phyloP scores from a whole-genome alignment of 495 filamentous ascomycete genomes.

The Annulohypoxylon stygium region DNA sequence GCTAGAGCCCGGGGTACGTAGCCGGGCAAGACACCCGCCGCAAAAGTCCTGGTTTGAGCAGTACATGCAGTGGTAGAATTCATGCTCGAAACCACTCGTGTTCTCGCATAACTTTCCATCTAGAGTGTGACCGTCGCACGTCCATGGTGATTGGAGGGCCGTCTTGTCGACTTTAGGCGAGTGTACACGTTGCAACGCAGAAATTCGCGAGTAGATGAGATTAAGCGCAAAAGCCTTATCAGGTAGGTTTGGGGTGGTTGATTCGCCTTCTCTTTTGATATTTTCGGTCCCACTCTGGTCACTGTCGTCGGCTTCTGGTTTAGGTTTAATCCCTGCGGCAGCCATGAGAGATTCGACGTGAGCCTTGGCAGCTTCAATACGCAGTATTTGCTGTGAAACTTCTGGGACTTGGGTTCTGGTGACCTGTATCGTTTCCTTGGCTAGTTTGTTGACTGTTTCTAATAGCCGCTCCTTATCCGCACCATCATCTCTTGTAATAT shows the following conservation, averaged over 20 bases:
- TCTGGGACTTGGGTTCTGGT: neutral
- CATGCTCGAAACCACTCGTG: neutral
- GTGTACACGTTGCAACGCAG: neutral
- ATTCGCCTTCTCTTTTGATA: neutral
- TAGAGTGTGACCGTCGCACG: slow-evolving; percentile 3
- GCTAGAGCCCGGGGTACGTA: neutral
- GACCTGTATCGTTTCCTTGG: slow-evolving; percentile 13
- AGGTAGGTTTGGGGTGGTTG: neutral
- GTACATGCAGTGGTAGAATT: slow-evolving; percentile 15
- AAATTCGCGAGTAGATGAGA: neutral
- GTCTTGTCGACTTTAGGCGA: neutral
- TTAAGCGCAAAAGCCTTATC: neutral
- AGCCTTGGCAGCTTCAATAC: slow-evolving; percentile 9
- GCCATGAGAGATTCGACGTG: slow-evolving; percentile 11
- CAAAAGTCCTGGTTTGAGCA: slow-evolving; percentile 14
- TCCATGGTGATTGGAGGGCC: neutral
- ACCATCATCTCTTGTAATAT: neutral
- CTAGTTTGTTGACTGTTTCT: neutral
- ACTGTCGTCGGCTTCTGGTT: neutral
- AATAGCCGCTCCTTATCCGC: neutral
- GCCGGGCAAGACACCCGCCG: neutral
- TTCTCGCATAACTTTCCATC: slow-evolving; percentile 5
- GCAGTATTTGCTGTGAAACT: slow-evolving; percentile 1
- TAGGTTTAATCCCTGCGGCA: neutral
- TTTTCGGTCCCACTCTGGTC: neutral